Base-by-base conservation (phyloP, 352 stramenopile species). In the Thraustochytrium sp. region DNA sequence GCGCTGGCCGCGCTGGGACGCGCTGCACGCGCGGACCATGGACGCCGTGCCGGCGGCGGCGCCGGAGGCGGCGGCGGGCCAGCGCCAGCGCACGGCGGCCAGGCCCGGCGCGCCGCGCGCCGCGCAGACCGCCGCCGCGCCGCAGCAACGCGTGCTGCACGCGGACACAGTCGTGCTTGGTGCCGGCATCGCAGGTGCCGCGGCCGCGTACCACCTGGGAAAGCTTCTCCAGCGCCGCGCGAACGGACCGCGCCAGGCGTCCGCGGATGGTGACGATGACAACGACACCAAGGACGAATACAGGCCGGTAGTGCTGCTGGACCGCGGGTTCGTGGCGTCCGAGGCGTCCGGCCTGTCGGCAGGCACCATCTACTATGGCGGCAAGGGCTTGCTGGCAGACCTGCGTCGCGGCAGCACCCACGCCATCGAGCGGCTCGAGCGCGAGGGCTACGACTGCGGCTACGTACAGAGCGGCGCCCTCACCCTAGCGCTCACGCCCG, bases 401-500 rank as follows among this genome's bases (percentile, higher is more conserved):
- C 16, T 80, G 2, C 68, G 37, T 8, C 31, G 34, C 37, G 48
- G 48, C 16, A 63, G 44, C 37, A 46, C 68, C 16, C 21, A 34
- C 9, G 31, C 63, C 46, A 65, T 65, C 68, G 0, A 26, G 5
- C 21, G 38, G 11, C 48, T 80, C 9, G 9, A 80, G 49, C 4
- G 13, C 8, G 53, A 61, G 31, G 68, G 68, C 48, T 80, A 75
- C 46, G 37, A 61, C 37, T 80, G 68, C 49, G 51, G 8, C 21
- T 80, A 80, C 49, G 68, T 80, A 21, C 68, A 64, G 26, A 80
- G 68, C 68, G 68, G 68, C 18, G 68, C 68, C n/a, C 68, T 80
- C 1, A 72, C 46, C n/a, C 9, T 80, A 3, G 68, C 68, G 5
- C 4, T 18, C n/a, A 72, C 8, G 5, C 8, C 34, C 9, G 68